phyloP scores from a whole-genome alignment of 2,329 filamentous ascomycete species.

The Penicillium palitans region DNA sequence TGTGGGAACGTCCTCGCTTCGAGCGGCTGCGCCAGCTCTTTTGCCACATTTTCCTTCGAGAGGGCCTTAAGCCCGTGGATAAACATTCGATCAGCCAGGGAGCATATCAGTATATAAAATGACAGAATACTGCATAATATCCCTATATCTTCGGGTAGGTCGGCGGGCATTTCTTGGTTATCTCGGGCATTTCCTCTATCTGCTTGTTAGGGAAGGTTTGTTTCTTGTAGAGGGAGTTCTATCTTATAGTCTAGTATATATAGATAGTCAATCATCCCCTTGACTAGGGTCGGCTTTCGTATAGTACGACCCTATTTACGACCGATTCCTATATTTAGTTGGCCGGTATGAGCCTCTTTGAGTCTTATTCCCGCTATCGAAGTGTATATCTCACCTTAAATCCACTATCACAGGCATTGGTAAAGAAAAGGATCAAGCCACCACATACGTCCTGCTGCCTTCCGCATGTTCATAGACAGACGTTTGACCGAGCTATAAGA shows the following conservation, averaged over 20 bases:
- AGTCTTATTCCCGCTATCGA: neutral
- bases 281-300: neutral
- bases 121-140: neutral
- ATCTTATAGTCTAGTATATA: neutral
- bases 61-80: neutral
- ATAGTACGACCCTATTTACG: neutral
- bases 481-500: too few species aligned
- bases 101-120: neutral
- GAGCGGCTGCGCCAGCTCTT: neutral
- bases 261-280: neutral
- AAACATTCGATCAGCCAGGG: neutral
- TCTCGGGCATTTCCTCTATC: neutral
- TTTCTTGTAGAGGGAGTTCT: neutral
- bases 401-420: neutral
- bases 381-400: neutral
- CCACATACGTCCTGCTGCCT: too few species aligned
- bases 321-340: neutral
- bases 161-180: too few species aligned
- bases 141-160: neutral
- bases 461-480: too few species aligned
- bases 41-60: neutral
- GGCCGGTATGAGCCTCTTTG: too few species aligned
- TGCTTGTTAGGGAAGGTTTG: neutral
- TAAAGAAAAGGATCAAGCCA: neutral
- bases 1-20: neutral